Conservation (phyloP, 257 asterid genomes). For the Plectranthus barbatus region DNA sequence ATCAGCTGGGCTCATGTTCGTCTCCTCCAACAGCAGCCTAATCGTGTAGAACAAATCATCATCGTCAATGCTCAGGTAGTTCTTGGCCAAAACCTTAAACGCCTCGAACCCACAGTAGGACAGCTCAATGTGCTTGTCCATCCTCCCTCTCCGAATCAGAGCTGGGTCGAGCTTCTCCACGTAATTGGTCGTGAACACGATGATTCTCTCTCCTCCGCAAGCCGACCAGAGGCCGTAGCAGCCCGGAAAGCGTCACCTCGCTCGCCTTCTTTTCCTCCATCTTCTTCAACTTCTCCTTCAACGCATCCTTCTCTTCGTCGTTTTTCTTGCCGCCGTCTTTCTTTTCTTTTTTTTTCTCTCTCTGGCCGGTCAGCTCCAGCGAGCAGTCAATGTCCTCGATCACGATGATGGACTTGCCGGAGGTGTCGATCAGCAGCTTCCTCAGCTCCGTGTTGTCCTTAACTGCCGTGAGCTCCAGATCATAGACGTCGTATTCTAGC, state of each 20-base stretch:
- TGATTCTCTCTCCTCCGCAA: slow-evolving; percentile 50
- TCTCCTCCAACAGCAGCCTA: slow-evolving; percentile 21
- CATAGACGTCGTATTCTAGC: slow-evolving; percentile 33
- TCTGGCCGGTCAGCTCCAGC: slow-evolving; percentile 38
- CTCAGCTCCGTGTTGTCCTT: slow-evolving; percentile 41
- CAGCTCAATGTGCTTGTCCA: slow-evolving; percentile 50
- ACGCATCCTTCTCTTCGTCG: slow-evolving; percentile 2
- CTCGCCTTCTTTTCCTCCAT: slow-evolving; percentile 22
- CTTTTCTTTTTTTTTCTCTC: slow-evolving; percentile 18
- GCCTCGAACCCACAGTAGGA: no score
- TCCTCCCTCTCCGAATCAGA: slow-evolving; percentile 45
- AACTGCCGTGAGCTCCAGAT: no score
- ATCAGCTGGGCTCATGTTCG: slow-evolving; percentile 34
- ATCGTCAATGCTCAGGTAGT: slow-evolving; percentile 14
- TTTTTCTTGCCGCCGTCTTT: slow-evolving; percentile 5
- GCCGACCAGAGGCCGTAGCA: slow-evolving; percentile 66
- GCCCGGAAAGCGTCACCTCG: slow-evolving; percentile 52
- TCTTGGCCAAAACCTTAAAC: slow-evolving; percentile 25
- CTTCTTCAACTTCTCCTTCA: slow-evolving; percentile 16
- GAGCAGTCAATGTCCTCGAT: no score
- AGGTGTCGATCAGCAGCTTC: slow-evolving; percentile 35
- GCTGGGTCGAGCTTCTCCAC: slow-evolving; percentile 54
- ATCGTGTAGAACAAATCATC: slow-evolving; percentile 30
- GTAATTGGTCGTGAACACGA: slow-evolving; percentile 49
- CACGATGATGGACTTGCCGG: slow-evolving; percentile 38